These are phyloP conservation scores for Talaromyces sp. DNA, from an alignment of 2,329 filamentous ascomycete species.

Conservation along the genomic window DNA sequence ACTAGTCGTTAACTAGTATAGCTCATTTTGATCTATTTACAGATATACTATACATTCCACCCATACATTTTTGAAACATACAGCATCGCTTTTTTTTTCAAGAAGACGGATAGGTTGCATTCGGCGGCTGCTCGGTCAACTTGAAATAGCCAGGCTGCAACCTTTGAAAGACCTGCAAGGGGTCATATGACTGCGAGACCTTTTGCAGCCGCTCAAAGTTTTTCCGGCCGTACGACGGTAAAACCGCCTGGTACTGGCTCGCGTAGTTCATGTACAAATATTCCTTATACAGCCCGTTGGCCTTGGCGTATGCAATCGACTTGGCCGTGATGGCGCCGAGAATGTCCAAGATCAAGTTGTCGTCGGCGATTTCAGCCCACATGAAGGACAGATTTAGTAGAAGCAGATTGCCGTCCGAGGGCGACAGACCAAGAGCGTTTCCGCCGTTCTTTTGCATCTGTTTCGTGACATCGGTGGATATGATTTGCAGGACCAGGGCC, in stretches of 20 bases:
- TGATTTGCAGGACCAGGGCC: slow-evolving; percentile 28
- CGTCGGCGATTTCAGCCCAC: slow-evolving; percentile 30
- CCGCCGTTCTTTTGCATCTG: slow-evolving; percentile 28
- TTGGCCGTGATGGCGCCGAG: slow-evolving; percentile 23
- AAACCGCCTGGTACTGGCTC: slow-evolving; percentile 37
- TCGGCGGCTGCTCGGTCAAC: slow-evolving; percentile 18
- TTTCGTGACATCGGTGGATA: slow-evolving; percentile 26
- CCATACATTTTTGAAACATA: background rate
- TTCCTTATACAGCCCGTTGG: slow-evolving; percentile 22
- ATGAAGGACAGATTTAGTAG: slow-evolving; percentile 25
- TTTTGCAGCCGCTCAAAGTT: slow-evolving; percentile 30
- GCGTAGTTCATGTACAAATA: slow-evolving; percentile 49
- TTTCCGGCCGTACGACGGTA: slow-evolving; percentile 38
- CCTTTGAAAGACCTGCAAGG: slow-evolving; percentile 34
- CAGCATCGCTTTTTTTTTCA: background rate
- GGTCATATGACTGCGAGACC: slow-evolving; percentile 36
- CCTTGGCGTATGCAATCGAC: slow-evolving; percentile 25
- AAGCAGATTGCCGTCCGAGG: slow-evolving; percentile 18
- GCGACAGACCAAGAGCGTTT: slow-evolving; percentile 31
- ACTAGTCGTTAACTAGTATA: background rate
- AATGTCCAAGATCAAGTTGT: slow-evolving; percentile 22
- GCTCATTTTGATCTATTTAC: background rate
- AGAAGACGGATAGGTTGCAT: slow-evolving; percentile 9
- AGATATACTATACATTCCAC: background rate
- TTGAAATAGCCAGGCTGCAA: slow-evolving; percentile 42